A percentile compares a stretch with the other conserved stretches of the same genome.
Conservation (phyloP, 495 filamentous ascomycete species). For the Penicillium coffeae region DNA sequence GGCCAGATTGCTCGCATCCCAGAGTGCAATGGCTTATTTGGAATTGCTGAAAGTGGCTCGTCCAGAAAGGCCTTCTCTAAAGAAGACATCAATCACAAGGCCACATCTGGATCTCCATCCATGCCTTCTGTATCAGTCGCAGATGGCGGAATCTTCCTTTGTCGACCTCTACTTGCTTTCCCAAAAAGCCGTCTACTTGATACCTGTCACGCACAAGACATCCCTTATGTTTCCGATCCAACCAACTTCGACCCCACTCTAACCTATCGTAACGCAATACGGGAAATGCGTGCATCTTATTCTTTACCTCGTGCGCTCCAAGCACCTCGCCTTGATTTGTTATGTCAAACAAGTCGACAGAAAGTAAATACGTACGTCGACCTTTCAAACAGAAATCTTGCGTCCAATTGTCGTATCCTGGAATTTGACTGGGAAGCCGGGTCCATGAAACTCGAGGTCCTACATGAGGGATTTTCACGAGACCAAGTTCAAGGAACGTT, state of each 20-base stretch:
- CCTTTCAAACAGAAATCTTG: slow-evolving; percentile 37
- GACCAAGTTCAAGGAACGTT: slow-evolving; percentile 4
- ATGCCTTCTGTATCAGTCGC: slow-evolving; percentile 49
- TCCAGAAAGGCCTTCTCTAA: not conserved
- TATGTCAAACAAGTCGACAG: slow-evolving; percentile 39
- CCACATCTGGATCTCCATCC: no score
- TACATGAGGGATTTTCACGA: slow-evolving; percentile 1
- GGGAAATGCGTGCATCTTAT: slow-evolving; percentile 56
- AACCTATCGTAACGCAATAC: slow-evolving; percentile 76
- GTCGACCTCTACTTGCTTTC: slow-evolving; percentile 72
- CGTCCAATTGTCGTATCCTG: slow-evolving; percentile 31
- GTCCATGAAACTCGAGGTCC: slow-evolving; percentile 36
- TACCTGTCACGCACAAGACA: slow-evolving; percentile 61
- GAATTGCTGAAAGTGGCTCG: slow-evolving; percentile 64
- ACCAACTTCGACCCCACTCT: slow-evolving; percentile 80
- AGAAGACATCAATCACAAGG: not conserved
- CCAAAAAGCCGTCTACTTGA: slow-evolving; percentile 66
- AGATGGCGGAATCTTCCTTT: slow-evolving; percentile 64
- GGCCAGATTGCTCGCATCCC: slow-evolving; percentile 62
- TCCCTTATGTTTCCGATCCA: slow-evolving; percentile 77
- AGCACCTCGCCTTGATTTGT: slow-evolving; percentile 56
- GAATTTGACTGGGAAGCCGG: slow-evolving; percentile 37
- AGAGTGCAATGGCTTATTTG: slow-evolving; percentile 73
- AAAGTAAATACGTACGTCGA: no score
- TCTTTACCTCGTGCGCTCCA: slow-evolving; percentile 66